Conservation (phyloP, 768 basidiomycete genomes). For the Xerocomellus amylosporus region DNA sequence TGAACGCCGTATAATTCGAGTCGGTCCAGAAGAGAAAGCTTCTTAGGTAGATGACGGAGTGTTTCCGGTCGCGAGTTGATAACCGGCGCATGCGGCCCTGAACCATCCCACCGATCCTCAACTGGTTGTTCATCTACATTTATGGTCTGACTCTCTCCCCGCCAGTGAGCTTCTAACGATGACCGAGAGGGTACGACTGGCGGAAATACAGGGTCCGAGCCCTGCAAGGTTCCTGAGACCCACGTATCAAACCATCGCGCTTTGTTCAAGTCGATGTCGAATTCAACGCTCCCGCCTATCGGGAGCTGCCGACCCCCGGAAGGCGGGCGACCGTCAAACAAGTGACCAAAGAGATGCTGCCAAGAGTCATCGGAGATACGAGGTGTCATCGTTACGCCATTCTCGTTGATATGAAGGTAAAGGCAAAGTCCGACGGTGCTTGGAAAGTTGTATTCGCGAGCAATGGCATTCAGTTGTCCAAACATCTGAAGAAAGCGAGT, state of each 20-base stretch:
- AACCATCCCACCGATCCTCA: conserved; percentile 34
- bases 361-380: conserved; percentile 79
- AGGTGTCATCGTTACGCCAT: conserved; percentile 55
- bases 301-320: conserved; percentile 43
- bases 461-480: conserved; percentile 73
- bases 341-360: conserved; percentile 66
- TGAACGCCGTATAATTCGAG: conserved; percentile 46
- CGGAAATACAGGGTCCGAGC: conserved; percentile 38
- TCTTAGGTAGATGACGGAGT: conserved; percentile 56
- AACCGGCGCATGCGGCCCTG: conserved; percentile 14
- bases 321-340: conserved; percentile 44
- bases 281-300: conserved; percentile 78
- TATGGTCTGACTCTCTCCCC: conserved; percentile 53
- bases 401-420: conserved; percentile 66
- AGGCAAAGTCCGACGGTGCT: conserved; percentile 73
- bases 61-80: conserved; percentile 26
- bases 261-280: conserved; percentile 74
- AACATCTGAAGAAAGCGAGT: conserved; percentile 51
- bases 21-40: conserved; percentile 67
- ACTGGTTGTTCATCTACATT: conserved; percentile 39
- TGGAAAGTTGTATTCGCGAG: conserved; percentile 79
- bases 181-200: conserved; percentile 38
- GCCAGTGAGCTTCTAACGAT: conserved; percentile 41
- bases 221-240: conserved; percentile 54
- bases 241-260: conserved; percentile 81